Conservation (phyloP, 805 yeast species). For the Cephaloascus fragrans region DNA sequence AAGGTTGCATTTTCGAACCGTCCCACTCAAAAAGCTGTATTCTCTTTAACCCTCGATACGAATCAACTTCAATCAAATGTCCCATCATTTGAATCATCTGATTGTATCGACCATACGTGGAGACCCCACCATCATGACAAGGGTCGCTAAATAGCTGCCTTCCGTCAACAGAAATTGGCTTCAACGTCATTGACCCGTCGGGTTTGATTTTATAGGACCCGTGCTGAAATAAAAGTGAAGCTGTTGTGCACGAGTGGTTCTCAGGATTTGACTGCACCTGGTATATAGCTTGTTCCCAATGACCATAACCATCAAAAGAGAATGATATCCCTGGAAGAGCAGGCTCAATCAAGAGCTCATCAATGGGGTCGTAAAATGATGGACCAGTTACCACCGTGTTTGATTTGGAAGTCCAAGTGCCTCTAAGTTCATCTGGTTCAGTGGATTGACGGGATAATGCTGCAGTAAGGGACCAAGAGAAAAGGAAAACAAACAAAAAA, state of each 20-base stretch:
- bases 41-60: conserved; percentile 7
- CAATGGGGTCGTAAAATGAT: conserved; percentile 9
- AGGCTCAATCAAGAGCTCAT: conserved; percentile 11
- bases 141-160: conserved; percentile 13
- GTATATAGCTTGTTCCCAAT: conserved; percentile 13
- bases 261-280: conserved; percentile 9
- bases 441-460: no score
- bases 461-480: no score
- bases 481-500: no score
- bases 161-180: conserved; percentile 11
- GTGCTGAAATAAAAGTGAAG: conserved; percentile 13
- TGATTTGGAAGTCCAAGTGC: conserved; percentile 14
- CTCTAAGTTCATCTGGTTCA: conserved; percentile 4
- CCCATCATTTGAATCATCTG: conserved; percentile 7
- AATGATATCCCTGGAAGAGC: conserved; percentile 12
- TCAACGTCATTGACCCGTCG: conserved; percentile 6
- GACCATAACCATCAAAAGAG: conserved; percentile 11
- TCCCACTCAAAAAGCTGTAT: conserved; percentile 9
- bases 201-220: conserved; percentile 6
- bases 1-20: conserved; percentile 11
- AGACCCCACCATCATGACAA: conserved; percentile 7
- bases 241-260: conserved; percentile 11
- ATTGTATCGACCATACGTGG: conserved; percentile 9
- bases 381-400: conserved; percentile 11
- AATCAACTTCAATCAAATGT: conserved; percentile 9